Conservation (phyloP, 164 flowering plant genomes). For the Liquidambar formosana region DNA sequence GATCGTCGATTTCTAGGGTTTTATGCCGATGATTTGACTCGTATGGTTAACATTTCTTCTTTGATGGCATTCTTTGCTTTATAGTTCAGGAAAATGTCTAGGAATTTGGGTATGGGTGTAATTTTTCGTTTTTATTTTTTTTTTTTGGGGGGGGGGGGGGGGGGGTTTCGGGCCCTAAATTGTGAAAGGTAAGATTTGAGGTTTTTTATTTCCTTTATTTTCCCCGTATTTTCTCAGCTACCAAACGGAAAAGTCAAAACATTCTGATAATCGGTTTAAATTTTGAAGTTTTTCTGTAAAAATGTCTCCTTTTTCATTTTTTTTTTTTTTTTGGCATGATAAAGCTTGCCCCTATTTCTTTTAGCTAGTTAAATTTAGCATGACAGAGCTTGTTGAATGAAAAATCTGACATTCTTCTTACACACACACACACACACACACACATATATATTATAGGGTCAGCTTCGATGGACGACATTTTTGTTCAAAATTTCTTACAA, state of each 20-base stretch:
- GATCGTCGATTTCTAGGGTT: constrained; percentile 13
- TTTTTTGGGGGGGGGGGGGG: too few relatives aligned
- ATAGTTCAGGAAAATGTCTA: not conserved
- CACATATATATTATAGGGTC: too few relatives aligned
- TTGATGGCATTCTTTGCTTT: not conserved
- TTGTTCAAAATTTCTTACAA: too few relatives aligned
- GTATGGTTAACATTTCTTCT: not conserved
- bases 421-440: too few relatives aligned
- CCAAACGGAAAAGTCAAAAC: not conserved
- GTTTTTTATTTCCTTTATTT: not conserved
- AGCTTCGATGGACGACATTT: too few relatives aligned
- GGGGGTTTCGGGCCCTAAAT: too few relatives aligned
- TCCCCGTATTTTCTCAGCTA: not conserved
- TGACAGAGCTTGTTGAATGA: too few relatives aligned
- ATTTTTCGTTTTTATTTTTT: too few relatives aligned
- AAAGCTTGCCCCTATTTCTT: not conserved
- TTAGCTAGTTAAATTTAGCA: not conserved
- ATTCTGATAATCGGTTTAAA: not conserved
- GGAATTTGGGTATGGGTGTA: not conserved
- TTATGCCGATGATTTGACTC: not conserved
- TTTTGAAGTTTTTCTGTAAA: not conserved
- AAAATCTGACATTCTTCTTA: too few relatives aligned
- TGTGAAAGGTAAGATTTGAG: not conserved
- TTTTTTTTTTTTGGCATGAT: not conserved
- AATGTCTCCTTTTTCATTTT: not conserved